Percentiles rank a stretch among this genome's conserved stretches.
Evolutionary conservation across 805 yeast species (phyloP).

Genomic region (Cyberlindnera americana): DNA sequence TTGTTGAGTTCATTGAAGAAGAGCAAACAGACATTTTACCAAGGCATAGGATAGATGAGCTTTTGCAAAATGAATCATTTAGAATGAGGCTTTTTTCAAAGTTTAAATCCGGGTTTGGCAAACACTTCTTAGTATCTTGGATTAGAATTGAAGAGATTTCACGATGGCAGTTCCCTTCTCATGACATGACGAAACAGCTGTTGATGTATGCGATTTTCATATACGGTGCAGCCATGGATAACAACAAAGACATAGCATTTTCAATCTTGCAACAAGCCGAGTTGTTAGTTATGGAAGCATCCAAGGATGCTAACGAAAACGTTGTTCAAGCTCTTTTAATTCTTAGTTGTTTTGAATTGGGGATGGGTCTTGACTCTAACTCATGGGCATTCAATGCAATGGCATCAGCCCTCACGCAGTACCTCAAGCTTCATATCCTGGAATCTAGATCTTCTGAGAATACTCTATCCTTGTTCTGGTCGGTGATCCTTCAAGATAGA

Average conservation of each 20-base stretch:
- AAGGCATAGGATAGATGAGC: not conserved
- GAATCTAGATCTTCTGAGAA: conserved; percentile 6
- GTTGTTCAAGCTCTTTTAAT: conserved; percentile 29
- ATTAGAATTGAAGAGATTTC: conserved; percentile 21
- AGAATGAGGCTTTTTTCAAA: conserved; percentile 12
- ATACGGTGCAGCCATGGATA: conserved; percentile 27
- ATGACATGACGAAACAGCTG: conserved; percentile 25
- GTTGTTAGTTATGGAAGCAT: conserved; percentile 5
- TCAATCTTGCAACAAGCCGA: conserved; percentile 27
- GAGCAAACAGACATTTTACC: not conserved
- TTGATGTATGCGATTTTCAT: conserved; percentile 29
- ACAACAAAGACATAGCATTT: conserved; percentile 12
- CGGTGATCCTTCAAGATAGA: conserved; percentile 32
- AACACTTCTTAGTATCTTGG: conserved; percentile 27
- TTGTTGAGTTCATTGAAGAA: conserved; percentile 16
- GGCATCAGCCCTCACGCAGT: conserved; percentile 30
- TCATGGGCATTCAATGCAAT: conserved; percentile 34
- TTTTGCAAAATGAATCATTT: not conserved
- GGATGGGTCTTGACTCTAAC: conserved; percentile 31
- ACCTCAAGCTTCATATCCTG: conserved; percentile 25
- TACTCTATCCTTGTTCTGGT: conserved; percentile 23
- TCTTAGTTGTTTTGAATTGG: conserved; percentile 32
- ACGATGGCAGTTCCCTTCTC: conserved; percentile 29
- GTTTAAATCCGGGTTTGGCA: conserved; percentile 28
- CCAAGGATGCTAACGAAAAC: conserved; percentile 23